Conservation (phyloP, 192 early-diverging fungal genomes). For the Linnemannia hyalina region DNA sequence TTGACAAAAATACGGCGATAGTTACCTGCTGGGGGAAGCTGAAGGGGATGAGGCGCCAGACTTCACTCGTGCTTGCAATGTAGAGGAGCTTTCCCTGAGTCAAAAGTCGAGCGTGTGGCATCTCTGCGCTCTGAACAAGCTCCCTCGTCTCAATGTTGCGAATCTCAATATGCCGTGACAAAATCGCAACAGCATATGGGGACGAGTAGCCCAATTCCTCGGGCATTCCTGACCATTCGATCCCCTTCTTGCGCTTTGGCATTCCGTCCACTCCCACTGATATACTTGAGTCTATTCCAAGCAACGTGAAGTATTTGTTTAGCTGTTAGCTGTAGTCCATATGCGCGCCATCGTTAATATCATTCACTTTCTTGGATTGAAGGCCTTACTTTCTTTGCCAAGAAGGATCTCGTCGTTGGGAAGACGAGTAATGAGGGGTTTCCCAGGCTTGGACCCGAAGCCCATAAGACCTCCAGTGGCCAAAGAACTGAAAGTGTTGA, state of each 20-base stretch:
- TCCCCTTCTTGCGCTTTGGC: conserved; percentile 69
- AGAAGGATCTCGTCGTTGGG: conserved; percentile 75
- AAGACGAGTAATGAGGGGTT: conserved; percentile 72
- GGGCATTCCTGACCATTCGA: conserved; percentile 72
- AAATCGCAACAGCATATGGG: conserved; percentile 81
- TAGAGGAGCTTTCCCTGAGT: conserved; percentile 83
- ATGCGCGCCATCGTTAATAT: too few species aligned
- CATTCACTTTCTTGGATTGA: too few species aligned
- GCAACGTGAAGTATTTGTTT: neutral
- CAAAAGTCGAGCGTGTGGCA: conserved; percentile 74
- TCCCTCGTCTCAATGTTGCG: conserved; percentile 86
- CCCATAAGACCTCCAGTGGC: conserved; percentile 59
- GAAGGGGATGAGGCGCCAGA: conserved; percentile 80
- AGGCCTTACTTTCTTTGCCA: conserved; percentile 67
- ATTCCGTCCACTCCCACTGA: conserved; percentile 68
- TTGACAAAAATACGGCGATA: neutral
- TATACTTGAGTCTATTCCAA: conserved; percentile 66
- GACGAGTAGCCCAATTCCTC: conserved; percentile 74
- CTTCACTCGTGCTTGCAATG: conserved; percentile 72
- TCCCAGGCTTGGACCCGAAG: conserved; percentile 63
- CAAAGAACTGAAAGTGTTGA: conserved; percentile 50
- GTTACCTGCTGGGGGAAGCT: conserved; percentile 67
- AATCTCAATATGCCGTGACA: conserved; percentile 82
- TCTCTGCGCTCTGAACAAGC: conserved; percentile 84
- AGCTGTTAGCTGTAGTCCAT: neutral